Evolutionary conservation across 805 yeast genomes (phyloP).

Genomic region (Wickerhamomyces pijperi): DNA sequence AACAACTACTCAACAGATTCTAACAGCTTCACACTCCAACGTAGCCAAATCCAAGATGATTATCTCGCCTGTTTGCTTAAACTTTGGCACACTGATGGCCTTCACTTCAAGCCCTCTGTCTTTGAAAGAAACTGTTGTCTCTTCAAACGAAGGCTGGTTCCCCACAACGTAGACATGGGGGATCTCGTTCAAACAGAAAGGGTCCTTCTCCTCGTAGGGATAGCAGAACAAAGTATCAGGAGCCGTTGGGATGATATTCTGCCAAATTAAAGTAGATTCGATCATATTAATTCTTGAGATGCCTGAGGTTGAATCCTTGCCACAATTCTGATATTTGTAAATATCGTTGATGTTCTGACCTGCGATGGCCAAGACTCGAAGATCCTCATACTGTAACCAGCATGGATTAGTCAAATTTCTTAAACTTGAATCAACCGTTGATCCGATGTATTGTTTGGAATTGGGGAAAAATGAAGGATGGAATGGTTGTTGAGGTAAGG

Average conservation of each 20-base stretch:
- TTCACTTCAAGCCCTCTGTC: constrained; percentile 31
- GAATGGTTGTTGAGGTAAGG: constrained; percentile 86
- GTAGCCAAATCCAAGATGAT: constrained; percentile 51
- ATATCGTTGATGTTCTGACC: constrained; percentile 85
- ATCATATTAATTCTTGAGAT: constrained; percentile 47
- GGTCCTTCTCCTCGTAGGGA: constrained; percentile 70
- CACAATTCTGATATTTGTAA: constrained; percentile 46
- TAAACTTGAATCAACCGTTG: constrained; percentile 21
- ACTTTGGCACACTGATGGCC: constrained; percentile 61
- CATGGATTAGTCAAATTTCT: constrained; percentile 58
- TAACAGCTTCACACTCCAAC: constrained; percentile 42
- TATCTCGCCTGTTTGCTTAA: constrained; percentile 50
- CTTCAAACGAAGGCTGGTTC: constrained; percentile 58
- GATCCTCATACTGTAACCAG: constrained; percentile 49
- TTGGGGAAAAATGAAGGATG: constrained; percentile 60
- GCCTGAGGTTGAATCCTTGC: constrained; percentile 19
- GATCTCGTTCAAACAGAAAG: constrained; percentile 64
- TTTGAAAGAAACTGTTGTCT: constrained; percentile 26
- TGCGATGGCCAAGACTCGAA: constrained; percentile 56
- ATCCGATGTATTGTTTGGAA: constrained; percentile 27
- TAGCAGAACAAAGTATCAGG: constrained; percentile 92
- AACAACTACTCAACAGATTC: constrained; percentile 25
- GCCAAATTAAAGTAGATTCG: constrained; percentile 69
- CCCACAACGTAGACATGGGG: constrained; percentile 87
- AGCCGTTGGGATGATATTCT: constrained; percentile 84